A percentile compares a stretch with the other conserved stretches of the same genome.
phyloP scores from a whole-genome alignment of 148 eudicot species.

The Spergularia bocconei region DNA sequence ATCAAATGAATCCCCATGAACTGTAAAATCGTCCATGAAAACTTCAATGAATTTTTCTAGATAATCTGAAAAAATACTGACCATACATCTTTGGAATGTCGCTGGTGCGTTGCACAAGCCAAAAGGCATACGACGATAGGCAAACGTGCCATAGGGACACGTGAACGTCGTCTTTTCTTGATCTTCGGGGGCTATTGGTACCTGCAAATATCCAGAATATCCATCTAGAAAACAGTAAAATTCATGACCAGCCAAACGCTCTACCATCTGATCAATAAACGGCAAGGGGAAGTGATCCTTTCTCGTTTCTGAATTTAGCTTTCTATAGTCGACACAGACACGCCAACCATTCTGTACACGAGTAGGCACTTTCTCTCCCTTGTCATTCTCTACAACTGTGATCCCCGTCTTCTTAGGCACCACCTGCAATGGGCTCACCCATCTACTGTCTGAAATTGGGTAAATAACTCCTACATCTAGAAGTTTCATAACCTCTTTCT shows the following conservation, averaged over 20 bases:
- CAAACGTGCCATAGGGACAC: no score
- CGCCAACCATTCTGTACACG: background rate
- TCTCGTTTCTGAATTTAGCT: no score
- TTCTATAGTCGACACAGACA: no score
- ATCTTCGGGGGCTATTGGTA: slow-evolving; percentile 8
- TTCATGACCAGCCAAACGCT: background rate
- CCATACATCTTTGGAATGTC: slow-evolving; percentile 11
- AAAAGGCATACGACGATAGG: background rate
- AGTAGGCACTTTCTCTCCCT: background rate
- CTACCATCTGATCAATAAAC: no score
- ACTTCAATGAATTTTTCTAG: background rate
- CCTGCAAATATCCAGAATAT: background rate
- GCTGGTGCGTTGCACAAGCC: background rate
- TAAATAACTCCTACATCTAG: slow-evolving; percentile 20
- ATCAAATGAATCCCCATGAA: no score
- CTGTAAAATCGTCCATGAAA: background rate
- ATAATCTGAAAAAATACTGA: slow-evolving; percentile 3
- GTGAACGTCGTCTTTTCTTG: background rate
- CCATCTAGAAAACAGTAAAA: slow-evolving; percentile 13
- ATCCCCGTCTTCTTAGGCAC: slow-evolving; percentile 16
- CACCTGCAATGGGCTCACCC: slow-evolving; percentile 18
- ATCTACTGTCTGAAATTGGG: slow-evolving; percentile 16
- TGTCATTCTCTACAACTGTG: background rate
- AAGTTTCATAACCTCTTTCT: slow-evolving; percentile 8
- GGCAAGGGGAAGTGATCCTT: no score